Conservation (phyloP, 345 rosid species). For the Eucalyptus pauciflora region DNA sequence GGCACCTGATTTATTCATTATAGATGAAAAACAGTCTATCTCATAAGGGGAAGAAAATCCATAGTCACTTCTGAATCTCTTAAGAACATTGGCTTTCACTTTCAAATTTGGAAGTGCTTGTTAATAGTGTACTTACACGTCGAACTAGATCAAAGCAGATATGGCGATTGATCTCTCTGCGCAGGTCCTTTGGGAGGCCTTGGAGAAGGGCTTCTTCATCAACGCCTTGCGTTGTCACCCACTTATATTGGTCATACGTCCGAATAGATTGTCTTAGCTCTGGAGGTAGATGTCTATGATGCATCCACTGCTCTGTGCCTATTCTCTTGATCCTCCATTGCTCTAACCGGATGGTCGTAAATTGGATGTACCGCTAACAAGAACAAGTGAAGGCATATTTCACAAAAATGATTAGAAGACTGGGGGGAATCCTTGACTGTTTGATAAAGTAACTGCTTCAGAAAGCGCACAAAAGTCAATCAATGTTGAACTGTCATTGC, state of each 20-base stretch:
- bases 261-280: slow-evolving; percentile 31
- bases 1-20: slow-evolving; percentile 4
- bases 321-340: slow-evolving; percentile 60
- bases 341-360: slow-evolving; percentile 55
- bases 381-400: not conserved
- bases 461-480: not conserved
- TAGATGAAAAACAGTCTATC: not conserved
- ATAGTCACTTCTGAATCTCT: not conserved
- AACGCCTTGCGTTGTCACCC: slow-evolving; percentile 67
- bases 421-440: not conserved
- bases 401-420: not conserved
- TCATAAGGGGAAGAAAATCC: not conserved
- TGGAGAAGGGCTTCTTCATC: slow-evolving; percentile 50
- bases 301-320: slow-evolving; percentile 8
- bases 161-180: slow-evolving; percentile 63
- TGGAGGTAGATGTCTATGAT: slow-evolving; percentile 49
- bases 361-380: slow-evolving; percentile 51
- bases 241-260: slow-evolving; percentile 51
- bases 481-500: not conserved
- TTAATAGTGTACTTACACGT: slow-evolving; percentile 31
- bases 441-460: not conserved
- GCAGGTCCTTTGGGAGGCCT: slow-evolving; percentile 54
- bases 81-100: not conserved
- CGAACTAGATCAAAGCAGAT: slow-evolving; percentile 66
- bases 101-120: not conserved